A percentile compares a stretch with the other conserved stretches of the same genome.
Evolutionary conservation across 2,329 filamentous ascomycete species (phyloP).

Genomic region (Aspergillus jensenii): DNA sequence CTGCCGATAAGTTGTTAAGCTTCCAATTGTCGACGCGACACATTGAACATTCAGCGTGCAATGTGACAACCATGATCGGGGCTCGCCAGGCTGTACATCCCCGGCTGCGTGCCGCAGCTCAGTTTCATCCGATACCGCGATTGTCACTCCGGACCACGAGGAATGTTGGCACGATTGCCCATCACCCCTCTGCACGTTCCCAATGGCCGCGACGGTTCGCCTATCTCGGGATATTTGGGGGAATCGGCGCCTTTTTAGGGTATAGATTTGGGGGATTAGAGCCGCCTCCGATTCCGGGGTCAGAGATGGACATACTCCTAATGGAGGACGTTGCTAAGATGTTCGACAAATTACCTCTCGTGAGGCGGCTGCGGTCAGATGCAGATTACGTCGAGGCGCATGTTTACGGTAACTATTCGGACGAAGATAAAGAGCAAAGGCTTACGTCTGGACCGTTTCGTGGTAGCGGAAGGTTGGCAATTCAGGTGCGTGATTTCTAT

Average conservation of each 20-base stretch:
- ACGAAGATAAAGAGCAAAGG: conserved; percentile 33
- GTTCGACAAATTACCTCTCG: conserved; percentile 38
- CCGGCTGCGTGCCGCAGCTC: conserved; percentile 15
- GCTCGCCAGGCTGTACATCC: conserved; percentile 25
- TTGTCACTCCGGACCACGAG: conserved; percentile 12
- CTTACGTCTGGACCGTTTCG: conserved; percentile 42
- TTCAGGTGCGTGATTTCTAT: conserved; percentile 36
- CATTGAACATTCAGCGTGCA: conserved; percentile 4
- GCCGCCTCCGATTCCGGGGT: conserved; percentile 22
- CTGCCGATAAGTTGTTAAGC: background rate
- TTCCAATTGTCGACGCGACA: background rate
- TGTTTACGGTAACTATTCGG: conserved; percentile 38
- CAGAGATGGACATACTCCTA: conserved; percentile 29
- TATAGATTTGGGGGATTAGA: background rate
- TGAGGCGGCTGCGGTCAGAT: conserved; percentile 37
- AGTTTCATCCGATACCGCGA: conserved; percentile 7
- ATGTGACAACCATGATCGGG: conserved; percentile 31
- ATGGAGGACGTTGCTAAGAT: background rate
- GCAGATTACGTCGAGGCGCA: conserved; percentile 41
- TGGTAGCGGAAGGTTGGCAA: conserved; percentile 40
- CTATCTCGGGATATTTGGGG: conserved; percentile 36
- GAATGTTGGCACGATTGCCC: conserved; percentile 21
- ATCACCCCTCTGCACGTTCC: conserved; percentile 20
- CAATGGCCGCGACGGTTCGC: conserved; percentile 37
- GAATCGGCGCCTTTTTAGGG: conserved; percentile 29